Evolutionary conservation across 192 early-diverging fungal species (phyloP).

Genomic region (Linnemannia hyalina): DNA sequence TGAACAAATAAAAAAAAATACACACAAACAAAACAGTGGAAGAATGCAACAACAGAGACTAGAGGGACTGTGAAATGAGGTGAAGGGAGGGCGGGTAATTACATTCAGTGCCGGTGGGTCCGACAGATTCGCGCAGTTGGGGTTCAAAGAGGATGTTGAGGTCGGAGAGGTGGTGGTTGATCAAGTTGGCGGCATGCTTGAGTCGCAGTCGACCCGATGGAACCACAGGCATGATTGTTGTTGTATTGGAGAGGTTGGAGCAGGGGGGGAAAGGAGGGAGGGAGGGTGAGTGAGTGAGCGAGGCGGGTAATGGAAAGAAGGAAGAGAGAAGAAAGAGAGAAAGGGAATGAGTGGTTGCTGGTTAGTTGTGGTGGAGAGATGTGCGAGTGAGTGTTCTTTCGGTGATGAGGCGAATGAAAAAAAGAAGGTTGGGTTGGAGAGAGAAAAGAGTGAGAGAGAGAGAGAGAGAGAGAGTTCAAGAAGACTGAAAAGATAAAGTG

Average conservation of each 20-base stretch:
- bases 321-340: background rate
- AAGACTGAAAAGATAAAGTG: background rate
- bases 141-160: constrained; percentile 49
- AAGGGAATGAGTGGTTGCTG: background rate
- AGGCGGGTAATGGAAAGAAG: background rate
- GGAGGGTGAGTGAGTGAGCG: background rate
- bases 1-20: background rate
- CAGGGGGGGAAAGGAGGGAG: background rate
- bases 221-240: constrained; percentile 20
- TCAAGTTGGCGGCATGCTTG: constrained; percentile 33
- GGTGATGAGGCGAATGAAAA: background rate
- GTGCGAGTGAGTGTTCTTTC: background rate
- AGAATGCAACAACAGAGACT: background rate
- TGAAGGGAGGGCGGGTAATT: background rate
- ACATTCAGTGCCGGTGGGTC: constrained; percentile 41
- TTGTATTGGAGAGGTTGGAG: background rate
- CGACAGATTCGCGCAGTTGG: constrained; percentile 21
- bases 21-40: background rate
- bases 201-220: constrained; percentile 33
- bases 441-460: background rate
- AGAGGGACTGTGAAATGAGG: background rate
- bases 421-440: background rate
- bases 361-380: background rate
- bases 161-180: constrained; percentile 44
- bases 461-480: background rate